phyloP scores from a whole-genome alignment of 2,329 filamentous ascomycete species.

The Fusarium palustre region DNA sequence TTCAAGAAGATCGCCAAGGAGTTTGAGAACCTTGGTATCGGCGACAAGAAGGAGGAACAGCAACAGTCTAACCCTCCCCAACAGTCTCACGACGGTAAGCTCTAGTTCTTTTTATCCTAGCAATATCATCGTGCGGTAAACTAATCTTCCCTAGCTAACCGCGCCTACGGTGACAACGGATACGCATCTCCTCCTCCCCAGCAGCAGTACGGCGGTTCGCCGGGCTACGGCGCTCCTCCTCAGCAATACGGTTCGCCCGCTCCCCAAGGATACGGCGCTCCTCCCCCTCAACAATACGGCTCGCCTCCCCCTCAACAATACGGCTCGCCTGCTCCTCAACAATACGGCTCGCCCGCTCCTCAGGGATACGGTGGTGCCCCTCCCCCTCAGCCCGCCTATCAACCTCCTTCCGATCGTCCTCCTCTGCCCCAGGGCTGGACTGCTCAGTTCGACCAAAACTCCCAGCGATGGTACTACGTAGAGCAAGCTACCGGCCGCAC shows the following conservation, averaged over 20 bases:
- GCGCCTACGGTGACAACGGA: slow-evolving; percentile 45
- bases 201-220: slow-evolving; percentile 37
- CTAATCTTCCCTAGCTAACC: slow-evolving; percentile 35
- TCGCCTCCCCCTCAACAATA: slow-evolving; percentile 45
- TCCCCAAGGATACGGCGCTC: slow-evolving; percentile 6
- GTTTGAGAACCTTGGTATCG: slow-evolving; percentile 62
- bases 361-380: slow-evolving; percentile 42
- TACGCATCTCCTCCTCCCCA: slow-evolving; percentile 53
- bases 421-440: slow-evolving; percentile 71
- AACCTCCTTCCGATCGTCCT: slow-evolving; percentile 56
- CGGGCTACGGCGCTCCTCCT: slow-evolving; percentile 53
- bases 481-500: slow-evolving; percentile 70
- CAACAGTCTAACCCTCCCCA: slow-evolving; percentile 37
- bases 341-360: slow-evolving; percentile 41
- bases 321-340: slow-evolving; percentile 53
- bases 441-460: slow-evolving; percentile 70
- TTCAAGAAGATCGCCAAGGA: slow-evolving; percentile 58
- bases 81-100: slow-evolving; percentile 37
- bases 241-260: slow-evolving; percentile 38
- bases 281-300: slow-evolving; percentile 19
- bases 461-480: slow-evolving; percentile 73
- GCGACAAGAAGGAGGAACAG: slow-evolving; percentile 52
- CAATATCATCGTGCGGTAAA: background rate
- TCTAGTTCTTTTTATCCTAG: background rate
- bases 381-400: slow-evolving; percentile 49